Evolutionary conservation across 2,329 filamentous ascomycete species (phyloP).

Genomic region (Scytalidium lignicola): DNA sequence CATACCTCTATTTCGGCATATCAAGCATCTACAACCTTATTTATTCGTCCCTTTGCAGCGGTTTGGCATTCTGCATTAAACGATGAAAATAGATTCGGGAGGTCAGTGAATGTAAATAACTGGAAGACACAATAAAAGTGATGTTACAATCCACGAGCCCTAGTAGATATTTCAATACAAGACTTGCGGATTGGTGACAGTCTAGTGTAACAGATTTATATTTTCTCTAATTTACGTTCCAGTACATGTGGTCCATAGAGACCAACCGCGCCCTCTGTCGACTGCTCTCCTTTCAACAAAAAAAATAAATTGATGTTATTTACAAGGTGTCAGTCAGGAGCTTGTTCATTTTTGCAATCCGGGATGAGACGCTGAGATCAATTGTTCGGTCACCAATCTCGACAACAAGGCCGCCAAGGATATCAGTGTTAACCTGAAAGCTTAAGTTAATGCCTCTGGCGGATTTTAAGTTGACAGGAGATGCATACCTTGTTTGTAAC

Average conservation of each 20-base stretch:
- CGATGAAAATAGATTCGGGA: neutral
- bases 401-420: conserved; percentile 88
- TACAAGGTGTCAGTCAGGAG: conserved; percentile 94
- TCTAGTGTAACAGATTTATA: neutral
- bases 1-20: neutral
- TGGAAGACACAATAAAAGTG: neutral
- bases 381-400: conserved; percentile 98
- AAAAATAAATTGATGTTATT: conserved; percentile 38
- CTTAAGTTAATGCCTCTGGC: conserved; percentile 1
- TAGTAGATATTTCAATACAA: neutral
- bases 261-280: conserved; percentile 1
- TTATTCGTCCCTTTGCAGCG: too few species aligned
- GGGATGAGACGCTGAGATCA: conserved; percentile 90
- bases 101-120: neutral
- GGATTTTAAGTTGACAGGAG: neutral
- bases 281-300: conserved; percentile 23
- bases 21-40: neutral
- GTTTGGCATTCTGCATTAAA: neutral
- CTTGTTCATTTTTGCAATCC: conserved; percentile 99
- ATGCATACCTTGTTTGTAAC: conserved; percentile 74
- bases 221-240: conserved; percentile 7
- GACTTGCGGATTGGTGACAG: neutral
- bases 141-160: neutral
- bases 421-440: conserved; percentile 80
- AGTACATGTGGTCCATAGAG: conserved; percentile 9